A percentile compares a stretch with the other conserved stretches of the same genome.
Evolutionary conservation across 495 filamentous ascomycete species (phyloP).

Genomic region (Tuber calosporum): DNA sequence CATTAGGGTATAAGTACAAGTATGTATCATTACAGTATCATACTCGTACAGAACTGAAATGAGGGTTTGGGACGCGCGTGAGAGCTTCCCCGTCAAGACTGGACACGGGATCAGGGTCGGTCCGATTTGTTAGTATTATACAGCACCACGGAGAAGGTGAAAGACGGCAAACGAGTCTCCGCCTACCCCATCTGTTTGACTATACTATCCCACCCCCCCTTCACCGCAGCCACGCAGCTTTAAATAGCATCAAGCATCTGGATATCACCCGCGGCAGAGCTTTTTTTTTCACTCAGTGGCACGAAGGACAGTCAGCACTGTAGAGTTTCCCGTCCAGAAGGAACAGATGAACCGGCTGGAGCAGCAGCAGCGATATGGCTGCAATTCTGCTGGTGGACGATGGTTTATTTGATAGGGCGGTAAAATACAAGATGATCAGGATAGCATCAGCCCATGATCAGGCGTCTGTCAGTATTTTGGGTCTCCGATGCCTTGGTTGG

Average conservation of each 20-base stretch:
- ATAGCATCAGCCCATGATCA: neutral
- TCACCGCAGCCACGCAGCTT: conserved; percentile 2
- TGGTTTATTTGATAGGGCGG: neutral
- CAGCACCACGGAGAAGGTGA: neutral
- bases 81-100: neutral
- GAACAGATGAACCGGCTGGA: neutral
- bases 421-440: neutral
- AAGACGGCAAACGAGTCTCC: neutral
- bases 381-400: neutral
- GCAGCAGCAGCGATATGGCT: neutral
- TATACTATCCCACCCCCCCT: neutral
- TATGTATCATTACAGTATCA: too few relatives aligned
- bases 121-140: too few relatives aligned
- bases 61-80: neutral
- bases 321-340: neutral
- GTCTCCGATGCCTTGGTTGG: neutral
- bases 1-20: neutral
- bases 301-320: neutral
- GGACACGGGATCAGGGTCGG: neutral
- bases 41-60: neutral
- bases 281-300: neutral
- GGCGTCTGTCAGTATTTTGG: neutral
- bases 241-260: neutral
- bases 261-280: neutral
- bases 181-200: neutral